phyloP scores from a whole-genome alignment of 2,329 filamentous ascomycete genomes.

The Aspergillus terreus region DNA sequence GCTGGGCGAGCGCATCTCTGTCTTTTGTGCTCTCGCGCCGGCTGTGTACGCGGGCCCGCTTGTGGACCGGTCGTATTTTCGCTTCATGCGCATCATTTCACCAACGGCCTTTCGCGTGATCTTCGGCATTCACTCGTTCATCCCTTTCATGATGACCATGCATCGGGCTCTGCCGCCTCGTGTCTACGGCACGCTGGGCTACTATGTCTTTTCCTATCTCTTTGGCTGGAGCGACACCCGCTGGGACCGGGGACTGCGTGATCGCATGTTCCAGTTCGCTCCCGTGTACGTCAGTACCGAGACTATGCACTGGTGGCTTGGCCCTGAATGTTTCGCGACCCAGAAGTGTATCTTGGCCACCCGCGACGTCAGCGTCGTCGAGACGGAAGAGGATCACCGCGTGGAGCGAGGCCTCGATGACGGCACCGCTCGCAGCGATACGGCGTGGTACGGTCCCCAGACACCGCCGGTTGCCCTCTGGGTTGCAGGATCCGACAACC shows the following conservation, averaged over 20 bases:
- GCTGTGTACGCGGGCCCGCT: conserved; percentile 86
- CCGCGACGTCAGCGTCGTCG: conserved; percentile 65
- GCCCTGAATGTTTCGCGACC: conserved; percentile 75
- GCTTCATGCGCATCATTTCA: conserved; percentile 80
- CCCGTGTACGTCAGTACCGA: conserved; percentile 88
- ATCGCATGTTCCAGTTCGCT: conserved; percentile 87
- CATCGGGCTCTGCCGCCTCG: conserved; percentile 62
- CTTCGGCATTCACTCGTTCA: conserved; percentile 91
- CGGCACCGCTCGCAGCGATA: conserved; percentile 30
- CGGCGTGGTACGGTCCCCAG: conserved; percentile 77
- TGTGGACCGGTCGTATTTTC: conserved; percentile 84
- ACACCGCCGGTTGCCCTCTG: conserved; percentile 84
- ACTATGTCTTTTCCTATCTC: conserved; percentile 82
- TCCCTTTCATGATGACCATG: conserved; percentile 88
- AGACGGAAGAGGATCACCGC: conserved; percentile 40
- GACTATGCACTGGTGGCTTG: conserved; percentile 94
- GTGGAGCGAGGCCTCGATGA: conserved; percentile 17
- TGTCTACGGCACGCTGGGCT: conserved; percentile 78
- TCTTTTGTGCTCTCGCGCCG: conserved; percentile 87
- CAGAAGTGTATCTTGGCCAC: conserved; percentile 87
- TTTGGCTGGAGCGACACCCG: conserved; percentile 82
- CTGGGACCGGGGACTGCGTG: conserved; percentile 76
- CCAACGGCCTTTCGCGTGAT: conserved; percentile 72
- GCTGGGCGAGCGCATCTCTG: conserved; percentile 74
- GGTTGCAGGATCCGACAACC: conserved; percentile 76